A percentile compares a stretch with the other conserved stretches of the same genome.
Conservation (phyloP, 192 early-diverging fungal genomes). For the Coemansia sp. region DNA sequence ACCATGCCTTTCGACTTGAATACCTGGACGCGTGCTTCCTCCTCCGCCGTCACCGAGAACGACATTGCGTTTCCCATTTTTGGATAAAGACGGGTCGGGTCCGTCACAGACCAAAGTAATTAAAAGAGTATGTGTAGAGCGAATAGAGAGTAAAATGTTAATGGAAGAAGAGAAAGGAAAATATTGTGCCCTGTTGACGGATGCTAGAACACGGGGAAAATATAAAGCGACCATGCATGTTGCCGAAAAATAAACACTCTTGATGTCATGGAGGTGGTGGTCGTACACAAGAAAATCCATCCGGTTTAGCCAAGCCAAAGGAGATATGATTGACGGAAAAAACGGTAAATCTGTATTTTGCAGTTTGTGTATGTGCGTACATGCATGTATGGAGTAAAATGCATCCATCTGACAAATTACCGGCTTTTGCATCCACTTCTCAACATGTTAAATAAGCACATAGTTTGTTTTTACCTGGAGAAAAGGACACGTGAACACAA, state of each 20-base stretch:
- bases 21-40: slow-evolving; percentile 16
- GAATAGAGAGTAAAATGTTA: not conserved
- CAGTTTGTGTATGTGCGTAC: not conserved
- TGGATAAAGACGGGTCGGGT: not conserved
- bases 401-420: not conserved
- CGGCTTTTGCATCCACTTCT: not conserved
- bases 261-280: too few relatives aligned
- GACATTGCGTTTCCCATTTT: slow-evolving; percentile 35
- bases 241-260: too few relatives aligned
- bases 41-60: slow-evolving; percentile 21
- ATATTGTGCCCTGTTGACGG: not conserved
- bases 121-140: not conserved
- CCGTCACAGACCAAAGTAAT: not conserved
- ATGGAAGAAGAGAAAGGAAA: not conserved
- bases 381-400: not conserved
- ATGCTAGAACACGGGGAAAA: not conserved
- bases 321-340: not conserved
- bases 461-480: not conserved
- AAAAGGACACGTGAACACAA: not conserved
- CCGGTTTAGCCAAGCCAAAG: not conserved
- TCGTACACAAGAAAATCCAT: not conserved
- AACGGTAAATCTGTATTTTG: not conserved
- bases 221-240: not conserved
- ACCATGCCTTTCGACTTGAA: not conserved
- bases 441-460: not conserved